phyloP scores from a whole-genome alignment of 2,329 filamentous ascomycete species.

The Aureobasidium zeae region DNA sequence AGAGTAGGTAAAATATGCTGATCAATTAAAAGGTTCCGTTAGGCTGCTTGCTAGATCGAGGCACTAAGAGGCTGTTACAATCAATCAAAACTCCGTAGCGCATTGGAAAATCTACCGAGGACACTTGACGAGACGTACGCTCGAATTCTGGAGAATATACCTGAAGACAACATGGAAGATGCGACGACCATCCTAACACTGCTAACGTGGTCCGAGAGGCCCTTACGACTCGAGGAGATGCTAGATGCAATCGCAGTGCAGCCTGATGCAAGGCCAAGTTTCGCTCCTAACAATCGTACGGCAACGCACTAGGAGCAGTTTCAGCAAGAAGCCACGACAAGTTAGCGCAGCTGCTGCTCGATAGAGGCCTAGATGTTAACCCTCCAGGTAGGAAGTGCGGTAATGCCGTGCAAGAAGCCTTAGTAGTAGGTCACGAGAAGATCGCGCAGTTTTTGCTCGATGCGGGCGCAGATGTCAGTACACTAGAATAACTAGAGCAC shows the following conservation, averaged over 20 bases:
- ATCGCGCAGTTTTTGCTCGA: neutral
- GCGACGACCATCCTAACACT: neutral
- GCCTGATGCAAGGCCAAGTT: neutral
- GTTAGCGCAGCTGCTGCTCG: neutral
- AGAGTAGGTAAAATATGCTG: neutral
- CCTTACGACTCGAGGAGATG: neutral
- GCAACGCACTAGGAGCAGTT: neutral
- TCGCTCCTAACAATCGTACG: neutral
- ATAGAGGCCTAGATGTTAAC: neutral
- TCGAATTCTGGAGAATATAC: neutral
- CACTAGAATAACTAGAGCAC: too few species aligned
- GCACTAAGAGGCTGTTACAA: neutral
- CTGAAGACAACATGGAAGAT: neutral
- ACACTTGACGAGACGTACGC: neutral
- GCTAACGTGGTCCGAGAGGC: neutral
- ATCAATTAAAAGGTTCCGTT: neutral
- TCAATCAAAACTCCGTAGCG: neutral
- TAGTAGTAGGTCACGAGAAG: neutral
- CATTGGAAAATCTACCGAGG: neutral
- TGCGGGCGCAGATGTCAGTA: neutral
- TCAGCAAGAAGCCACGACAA: neutral
- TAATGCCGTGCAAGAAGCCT: neutral
- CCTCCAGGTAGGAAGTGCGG: neutral
- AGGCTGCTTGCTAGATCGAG: constrained; percentile 6
- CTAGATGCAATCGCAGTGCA: constrained; percentile 1